phyloP scores from a whole-genome alignment of 371 early-diverging fungal species.

The Apophysomyces trapeziformis region DNA sequence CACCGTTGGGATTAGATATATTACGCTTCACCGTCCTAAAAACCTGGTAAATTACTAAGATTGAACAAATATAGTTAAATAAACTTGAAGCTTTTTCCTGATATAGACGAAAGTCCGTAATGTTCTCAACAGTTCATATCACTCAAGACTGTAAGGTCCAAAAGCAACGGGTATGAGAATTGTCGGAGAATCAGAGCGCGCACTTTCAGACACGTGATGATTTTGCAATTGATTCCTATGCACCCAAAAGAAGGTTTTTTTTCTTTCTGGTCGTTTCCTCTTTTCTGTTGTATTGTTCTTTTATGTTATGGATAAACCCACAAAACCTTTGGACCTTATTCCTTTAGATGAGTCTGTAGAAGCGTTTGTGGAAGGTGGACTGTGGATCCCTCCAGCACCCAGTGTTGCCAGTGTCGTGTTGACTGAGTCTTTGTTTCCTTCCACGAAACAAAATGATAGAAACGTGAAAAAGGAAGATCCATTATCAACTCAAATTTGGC shows the following conservation, averaged over 20 bases:
- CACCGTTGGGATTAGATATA: too few relatives aligned
- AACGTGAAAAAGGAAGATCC: conserved; percentile 53
- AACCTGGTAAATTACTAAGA: too few relatives aligned
- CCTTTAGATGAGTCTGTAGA: neutral
- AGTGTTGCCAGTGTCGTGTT: conserved; percentile 11
- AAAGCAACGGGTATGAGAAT: too few relatives aligned
- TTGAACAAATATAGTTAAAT: too few relatives aligned
- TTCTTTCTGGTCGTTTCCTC: neutral
- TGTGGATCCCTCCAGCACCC: neutral
- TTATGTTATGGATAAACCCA: neutral
- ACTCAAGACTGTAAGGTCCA: too few relatives aligned
- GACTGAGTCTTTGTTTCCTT: conserved; percentile 29
- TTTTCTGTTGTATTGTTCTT: neutral
- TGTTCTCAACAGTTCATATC: too few relatives aligned
- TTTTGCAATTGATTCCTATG: neutral
- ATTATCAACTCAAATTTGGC: conserved; percentile 68
- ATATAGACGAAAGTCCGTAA: too few relatives aligned
- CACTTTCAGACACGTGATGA: too few relatives aligned
- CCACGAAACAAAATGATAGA: conserved; percentile 21
- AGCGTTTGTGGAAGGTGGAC: neutral
- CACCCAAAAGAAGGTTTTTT: neutral
- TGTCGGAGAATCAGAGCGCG: too few relatives aligned
- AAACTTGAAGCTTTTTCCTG: too few relatives aligned
- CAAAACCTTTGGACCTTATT: neutral
- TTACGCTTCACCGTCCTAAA: too few relatives aligned